These are phyloP conservation scores for Lanmaoa pseudosensibilis DNA, from an alignment of 768 basidiomycete genomes.

Conservation along the genomic window DNA sequence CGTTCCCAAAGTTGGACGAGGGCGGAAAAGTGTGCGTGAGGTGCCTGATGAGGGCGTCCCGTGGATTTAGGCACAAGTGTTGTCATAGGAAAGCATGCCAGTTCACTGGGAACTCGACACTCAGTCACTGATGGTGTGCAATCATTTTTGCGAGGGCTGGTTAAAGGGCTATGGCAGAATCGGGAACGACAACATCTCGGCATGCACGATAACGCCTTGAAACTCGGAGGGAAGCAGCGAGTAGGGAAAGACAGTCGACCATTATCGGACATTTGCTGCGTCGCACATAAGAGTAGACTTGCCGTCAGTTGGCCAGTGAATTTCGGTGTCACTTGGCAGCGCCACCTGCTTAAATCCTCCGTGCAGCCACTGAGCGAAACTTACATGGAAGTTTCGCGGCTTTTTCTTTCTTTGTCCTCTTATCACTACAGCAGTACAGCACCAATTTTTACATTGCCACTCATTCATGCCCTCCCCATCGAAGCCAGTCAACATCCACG, in stretches of 20 bases:
- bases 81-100: not conserved
- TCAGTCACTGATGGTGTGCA: too few relatives aligned
- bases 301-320: not conserved
- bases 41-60: not conserved
- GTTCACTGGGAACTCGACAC: too few relatives aligned
- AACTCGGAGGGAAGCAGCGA: not conserved
- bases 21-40: not conserved
- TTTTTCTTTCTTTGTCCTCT: not conserved
- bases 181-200: not conserved
- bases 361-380: not conserved
- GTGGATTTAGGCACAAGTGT: not conserved
- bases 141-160: not conserved
- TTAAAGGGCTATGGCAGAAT: not conserved
- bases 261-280: not conserved
- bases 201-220: not conserved
- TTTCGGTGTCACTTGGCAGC: not conserved
- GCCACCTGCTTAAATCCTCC: not conserved
- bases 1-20: not conserved
- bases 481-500: conserved; percentile 52
- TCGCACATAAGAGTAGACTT: too few relatives aligned
- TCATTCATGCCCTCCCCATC: conserved; percentile 53
- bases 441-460: not conserved
- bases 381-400: too few relatives aligned
- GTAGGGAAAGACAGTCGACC: not conserved
- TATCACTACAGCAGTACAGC: not conserved